A percentile compares a stretch with the other conserved stretches of the same genome.
Conservation (phyloP, 352 stramenopile genomes). For the Thalassiosira hispida region DNA sequence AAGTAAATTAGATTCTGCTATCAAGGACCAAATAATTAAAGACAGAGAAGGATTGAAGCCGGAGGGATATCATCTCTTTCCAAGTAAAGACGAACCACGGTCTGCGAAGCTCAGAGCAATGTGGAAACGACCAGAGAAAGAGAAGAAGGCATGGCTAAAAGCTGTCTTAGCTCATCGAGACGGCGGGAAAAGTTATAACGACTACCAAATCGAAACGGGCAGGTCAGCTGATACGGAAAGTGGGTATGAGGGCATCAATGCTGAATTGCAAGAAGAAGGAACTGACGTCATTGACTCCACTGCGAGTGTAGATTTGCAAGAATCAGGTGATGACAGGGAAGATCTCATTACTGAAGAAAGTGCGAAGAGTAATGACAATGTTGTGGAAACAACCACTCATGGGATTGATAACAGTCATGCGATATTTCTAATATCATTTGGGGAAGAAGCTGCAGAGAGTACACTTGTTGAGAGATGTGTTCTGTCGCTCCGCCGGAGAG, state of each 20-base stretch:
- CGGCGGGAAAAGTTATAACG: slow-evolving; percentile 25
- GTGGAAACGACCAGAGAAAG: slow-evolving; percentile 9
- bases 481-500: slow-evolving; percentile 51
- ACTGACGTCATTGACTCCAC: neutral
- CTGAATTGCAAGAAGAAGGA: neutral
- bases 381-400: neutral
- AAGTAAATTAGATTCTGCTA: slow-evolving; percentile 25
- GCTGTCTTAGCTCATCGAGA: slow-evolving; percentile 13
- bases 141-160: slow-evolving; percentile 44
- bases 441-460: slow-evolving; percentile 46
- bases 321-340: slow-evolving; percentile 1
- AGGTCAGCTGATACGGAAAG: neutral
- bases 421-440: slow-evolving; percentile 67
- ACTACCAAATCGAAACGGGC: slow-evolving; percentile 21
- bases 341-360: neutral
- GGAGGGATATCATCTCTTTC: slow-evolving; percentile 14
- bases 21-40: slow-evolving; percentile 32
- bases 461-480: slow-evolving; percentile 63
- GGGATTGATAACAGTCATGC: slow-evolving; percentile 24
- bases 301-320: neutral
- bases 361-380: neutral
- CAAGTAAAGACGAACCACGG: neutral
- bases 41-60: slow-evolving; percentile 12
- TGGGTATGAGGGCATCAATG: neutral
- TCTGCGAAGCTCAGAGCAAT: neutral